Evolutionary conservation across 495 filamentous ascomycete species (phyloP).

Genomic region (Schizothecium vesticola): DNA sequence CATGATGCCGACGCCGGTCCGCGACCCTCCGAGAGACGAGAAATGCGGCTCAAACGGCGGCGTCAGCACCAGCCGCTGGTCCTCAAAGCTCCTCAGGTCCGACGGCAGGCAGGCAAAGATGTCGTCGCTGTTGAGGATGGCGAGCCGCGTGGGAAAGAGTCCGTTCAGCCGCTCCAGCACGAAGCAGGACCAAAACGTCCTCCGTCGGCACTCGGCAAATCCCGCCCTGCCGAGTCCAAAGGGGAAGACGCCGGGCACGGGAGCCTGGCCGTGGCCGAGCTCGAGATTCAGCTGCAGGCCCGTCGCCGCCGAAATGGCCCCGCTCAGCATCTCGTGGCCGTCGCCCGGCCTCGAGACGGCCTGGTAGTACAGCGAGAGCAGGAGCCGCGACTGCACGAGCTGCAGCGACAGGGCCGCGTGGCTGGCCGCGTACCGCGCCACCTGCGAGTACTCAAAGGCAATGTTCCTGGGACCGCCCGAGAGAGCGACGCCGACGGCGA

Average conservation of each 20-base stretch:
- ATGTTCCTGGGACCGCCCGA: conserved; percentile 48
- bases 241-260: conserved; percentile 41
- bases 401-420: conserved; percentile 51
- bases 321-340: conserved; percentile 56
- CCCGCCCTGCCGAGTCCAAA: conserved; percentile 54
- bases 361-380: conserved; percentile 62
- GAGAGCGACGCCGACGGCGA: conserved; percentile 55
- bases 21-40: conserved; percentile 18
- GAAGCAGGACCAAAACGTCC: conserved; percentile 64
- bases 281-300: conserved; percentile 58
- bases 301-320: conserved; percentile 52
- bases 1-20: conserved; percentile 44
- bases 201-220: conserved; percentile 58
- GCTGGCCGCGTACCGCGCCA: conserved; percentile 54
- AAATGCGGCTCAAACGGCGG: conserved; percentile 53
- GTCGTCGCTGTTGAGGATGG: conserved; percentile 47
- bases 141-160: conserved; percentile 46
- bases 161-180: conserved; percentile 58
- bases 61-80: conserved; percentile 44
- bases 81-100: conserved; percentile 53
- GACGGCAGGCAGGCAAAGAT: conserved; percentile 60
- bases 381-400: conserved; percentile 56
- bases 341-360: conserved; percentile 48
- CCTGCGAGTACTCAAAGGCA: conserved; percentile 46
- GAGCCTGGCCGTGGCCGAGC: conserved; percentile 45